Percentiles rank a stretch among this genome's conserved stretches.
These are phyloP conservation scores for Aspergillus nidulans DNA, from an alignment of 495 filamentous ascomycete species.

Conservation along the genomic window DNA sequence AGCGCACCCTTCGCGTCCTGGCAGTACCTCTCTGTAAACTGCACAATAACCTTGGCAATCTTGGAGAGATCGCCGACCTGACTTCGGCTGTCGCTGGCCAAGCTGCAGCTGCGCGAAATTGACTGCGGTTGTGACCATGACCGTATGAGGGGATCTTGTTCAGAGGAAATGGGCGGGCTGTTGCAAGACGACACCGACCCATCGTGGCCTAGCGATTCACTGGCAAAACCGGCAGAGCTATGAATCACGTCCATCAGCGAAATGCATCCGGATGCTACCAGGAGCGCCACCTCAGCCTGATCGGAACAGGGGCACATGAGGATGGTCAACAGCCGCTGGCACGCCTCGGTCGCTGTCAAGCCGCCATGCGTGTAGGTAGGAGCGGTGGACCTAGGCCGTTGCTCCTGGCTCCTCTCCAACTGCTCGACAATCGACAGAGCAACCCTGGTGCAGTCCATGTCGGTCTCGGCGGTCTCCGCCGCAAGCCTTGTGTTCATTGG, in stretches of 20 bases:
- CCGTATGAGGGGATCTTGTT: background rate
- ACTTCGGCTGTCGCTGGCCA: background rate
- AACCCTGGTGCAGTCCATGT: background rate
- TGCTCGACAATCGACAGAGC: background rate
- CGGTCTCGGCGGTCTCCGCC: background rate
- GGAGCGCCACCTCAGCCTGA: background rate
- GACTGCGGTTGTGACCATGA: background rate
- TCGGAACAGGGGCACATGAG: background rate
- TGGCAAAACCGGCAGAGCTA: background rate
- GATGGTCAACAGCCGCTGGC: background rate
- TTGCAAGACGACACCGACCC: no score
- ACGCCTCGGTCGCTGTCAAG: background rate
- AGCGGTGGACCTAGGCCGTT: no score
- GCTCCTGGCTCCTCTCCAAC: background rate
- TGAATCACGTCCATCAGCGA: background rate
- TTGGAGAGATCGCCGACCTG: background rate
- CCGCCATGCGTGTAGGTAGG: background rate
- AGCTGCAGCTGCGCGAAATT: background rate
- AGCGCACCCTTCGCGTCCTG: background rate
- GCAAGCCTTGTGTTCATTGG: no score
- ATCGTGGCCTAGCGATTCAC: no score
- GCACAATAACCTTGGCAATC: background rate
- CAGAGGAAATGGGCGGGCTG: no score
- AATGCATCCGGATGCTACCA: background rate
- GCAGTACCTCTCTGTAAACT: background rate